Conservation (phyloP, 2,329 filamentous ascomycete species). For the Fusarium protoensiforme region DNA sequence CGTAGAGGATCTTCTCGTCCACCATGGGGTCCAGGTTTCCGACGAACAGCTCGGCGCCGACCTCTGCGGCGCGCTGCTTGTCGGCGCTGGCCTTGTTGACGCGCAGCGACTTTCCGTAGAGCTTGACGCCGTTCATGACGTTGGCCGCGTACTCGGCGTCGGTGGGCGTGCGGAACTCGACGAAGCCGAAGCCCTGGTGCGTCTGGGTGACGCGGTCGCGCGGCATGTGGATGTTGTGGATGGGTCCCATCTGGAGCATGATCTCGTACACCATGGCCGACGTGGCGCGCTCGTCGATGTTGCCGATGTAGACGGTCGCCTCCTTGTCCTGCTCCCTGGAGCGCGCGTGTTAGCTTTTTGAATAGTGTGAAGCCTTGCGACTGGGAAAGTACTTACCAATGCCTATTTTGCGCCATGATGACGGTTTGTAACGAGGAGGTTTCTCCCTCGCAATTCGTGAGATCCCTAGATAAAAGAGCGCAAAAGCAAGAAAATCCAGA, state of each 20-base stretch:
- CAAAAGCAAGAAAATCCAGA: neutral
- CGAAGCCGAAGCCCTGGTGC: conserved; percentile 98
- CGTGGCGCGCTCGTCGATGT: conserved; percentile 95
- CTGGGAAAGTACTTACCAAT: conserved; percentile 69
- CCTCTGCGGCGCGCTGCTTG: conserved; percentile 92
- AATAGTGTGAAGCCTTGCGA: neutral
- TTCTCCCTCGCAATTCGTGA: neutral
- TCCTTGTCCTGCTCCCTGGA: conserved; percentile 96
- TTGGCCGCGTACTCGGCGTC: conserved; percentile 97
- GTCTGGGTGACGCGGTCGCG: conserved; percentile 97
- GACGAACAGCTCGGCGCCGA: conserved; percentile 96
- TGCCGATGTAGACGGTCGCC: conserved; percentile 97
- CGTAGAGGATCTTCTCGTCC: conserved; percentile 94
- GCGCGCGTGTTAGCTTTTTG: conserved; percentile 1
- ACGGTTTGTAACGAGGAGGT: conserved; percentile 30
- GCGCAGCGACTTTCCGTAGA: conserved; percentile 93
- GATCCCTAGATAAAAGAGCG: neutral
- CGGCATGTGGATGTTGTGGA: conserved; percentile 97
- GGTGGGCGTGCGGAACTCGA: conserved; percentile 95
- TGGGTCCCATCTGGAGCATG: conserved; percentile 97
- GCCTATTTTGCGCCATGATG: conserved; percentile 75
- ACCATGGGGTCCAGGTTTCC: conserved; percentile 95
- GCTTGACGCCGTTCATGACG: conserved; percentile 94
- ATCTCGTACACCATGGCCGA: conserved; percentile 95
- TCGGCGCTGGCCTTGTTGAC: conserved; percentile 95